phyloP scores from a whole-genome alignment of 805 yeast species.

The Saturnispora ahearnii region DNA sequence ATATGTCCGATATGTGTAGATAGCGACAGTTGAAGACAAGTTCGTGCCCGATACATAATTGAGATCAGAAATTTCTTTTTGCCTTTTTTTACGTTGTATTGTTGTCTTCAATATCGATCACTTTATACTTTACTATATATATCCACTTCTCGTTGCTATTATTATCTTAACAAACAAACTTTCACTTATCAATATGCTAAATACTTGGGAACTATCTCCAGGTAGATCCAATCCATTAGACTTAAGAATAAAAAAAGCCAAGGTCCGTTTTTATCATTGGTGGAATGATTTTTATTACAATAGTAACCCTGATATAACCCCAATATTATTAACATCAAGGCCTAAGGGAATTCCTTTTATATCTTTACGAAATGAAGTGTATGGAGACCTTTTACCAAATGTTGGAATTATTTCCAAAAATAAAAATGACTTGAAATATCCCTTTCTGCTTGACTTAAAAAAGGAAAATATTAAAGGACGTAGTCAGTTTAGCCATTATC shows the following conservation, averaged over 20 bases:
- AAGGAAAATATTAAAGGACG: too few species aligned
- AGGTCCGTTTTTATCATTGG: slow-evolving; percentile 23
- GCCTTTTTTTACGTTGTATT: too few species aligned
- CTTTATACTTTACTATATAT: not conserved
- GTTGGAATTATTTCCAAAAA: not conserved
- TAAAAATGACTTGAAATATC: not conserved
- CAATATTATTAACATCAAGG: slow-evolving; percentile 20
- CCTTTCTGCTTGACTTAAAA: too few species aligned
- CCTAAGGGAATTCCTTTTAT: slow-evolving; percentile 21
- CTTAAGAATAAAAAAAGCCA: slow-evolving; percentile 10
- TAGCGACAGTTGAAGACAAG: too few species aligned
- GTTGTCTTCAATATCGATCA: too few species aligned
- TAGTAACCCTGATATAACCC: slow-evolving; percentile 18
- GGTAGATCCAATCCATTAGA: not conserved
- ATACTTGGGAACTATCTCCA: not conserved
- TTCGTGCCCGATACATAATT: too few species aligned
- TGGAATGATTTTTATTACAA: slow-evolving; percentile 18
- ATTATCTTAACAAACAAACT: not conserved
- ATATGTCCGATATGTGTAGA: not conserved
- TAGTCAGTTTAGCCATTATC: too few species aligned
- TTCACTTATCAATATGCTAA: not conserved
- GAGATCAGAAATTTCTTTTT: too few species aligned
- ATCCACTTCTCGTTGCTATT: not conserved
- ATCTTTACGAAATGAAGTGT: slow-evolving; percentile 21
- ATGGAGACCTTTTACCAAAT: slow-evolving; percentile 10